phyloP scores from a whole-genome alignment of 176 grass and related monocot genomes.

The Coix lacrymajobi region DNA sequence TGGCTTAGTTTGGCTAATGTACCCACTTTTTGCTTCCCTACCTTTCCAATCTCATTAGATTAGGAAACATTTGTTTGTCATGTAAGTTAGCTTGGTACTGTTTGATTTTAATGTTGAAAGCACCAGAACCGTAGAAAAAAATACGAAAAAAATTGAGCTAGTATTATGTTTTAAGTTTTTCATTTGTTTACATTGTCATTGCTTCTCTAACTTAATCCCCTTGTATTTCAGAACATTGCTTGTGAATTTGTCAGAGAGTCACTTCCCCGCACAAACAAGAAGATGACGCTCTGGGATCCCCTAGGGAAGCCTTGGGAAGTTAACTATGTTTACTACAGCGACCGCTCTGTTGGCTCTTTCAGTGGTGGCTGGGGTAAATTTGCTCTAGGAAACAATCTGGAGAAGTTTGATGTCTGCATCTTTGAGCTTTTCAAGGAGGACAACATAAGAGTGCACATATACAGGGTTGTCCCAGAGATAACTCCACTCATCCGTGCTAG shows the following conservation, averaged over 20 bases:
- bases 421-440: conserved; percentile 75
- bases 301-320: conserved; percentile 62
- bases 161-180: background rate
- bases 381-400: conserved; percentile 67
- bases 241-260: conserved; percentile 41
- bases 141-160: background rate
- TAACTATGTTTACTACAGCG: conserved; percentile 45
- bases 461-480: conserved; percentile 67
- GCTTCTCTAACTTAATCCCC: background rate
- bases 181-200: background rate
- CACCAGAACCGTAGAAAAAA: background rate
- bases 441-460: conserved; percentile 77
- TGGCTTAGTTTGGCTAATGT: background rate
- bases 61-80: background rate
- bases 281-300: conserved; percentile 74
- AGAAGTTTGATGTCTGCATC: conserved; percentile 67
- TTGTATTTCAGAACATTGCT: conserved; percentile 55
- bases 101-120: background rate
- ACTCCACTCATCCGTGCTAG: conserved; percentile 28
- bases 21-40: background rate
- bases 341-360: conserved; percentile 34
- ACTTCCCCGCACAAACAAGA: conserved; percentile 46
- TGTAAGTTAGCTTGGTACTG: background rate
- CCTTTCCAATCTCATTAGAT: background rate
- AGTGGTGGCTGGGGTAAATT: conserved; percentile 83